These are phyloP conservation scores for Patellaria atrata DNA, from an alignment of 495 filamentous ascomycete genomes.

Conservation along the genomic window DNA sequence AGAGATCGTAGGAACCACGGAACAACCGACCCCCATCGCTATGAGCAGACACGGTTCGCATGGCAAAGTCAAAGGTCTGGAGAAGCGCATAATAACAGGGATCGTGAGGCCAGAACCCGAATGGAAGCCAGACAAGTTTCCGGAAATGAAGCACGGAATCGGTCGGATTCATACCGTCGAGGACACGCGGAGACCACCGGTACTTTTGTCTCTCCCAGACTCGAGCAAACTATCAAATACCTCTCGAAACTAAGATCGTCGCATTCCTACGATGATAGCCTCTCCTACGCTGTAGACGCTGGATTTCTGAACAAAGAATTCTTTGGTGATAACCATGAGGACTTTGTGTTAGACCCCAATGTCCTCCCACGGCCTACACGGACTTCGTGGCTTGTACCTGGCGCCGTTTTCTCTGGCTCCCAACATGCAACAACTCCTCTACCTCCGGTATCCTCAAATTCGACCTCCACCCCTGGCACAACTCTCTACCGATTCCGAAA, in stretches of 20 bases:
- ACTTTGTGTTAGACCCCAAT: conserved; percentile 47
- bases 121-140: too few species aligned
- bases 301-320: conserved; percentile 35
- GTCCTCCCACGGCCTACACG: conserved; percentile 39
- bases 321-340: conserved; percentile 37
- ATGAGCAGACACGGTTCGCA: conserved; percentile 11
- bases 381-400: conserved; percentile 52
- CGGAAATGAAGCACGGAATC: conserved; percentile 33
- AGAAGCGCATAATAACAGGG: conserved; percentile 8
- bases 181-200: conserved; percentile 32
- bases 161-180: conserved; percentile 37
- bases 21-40: too few species aligned
- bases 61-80: conserved; percentile 17
- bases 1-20: too few species aligned
- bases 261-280: conserved; percentile 40
- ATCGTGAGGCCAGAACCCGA: too few species aligned
- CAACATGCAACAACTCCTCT: conserved; percentile 44
- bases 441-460: too few species aligned
- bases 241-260: conserved; percentile 46
- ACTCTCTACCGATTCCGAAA: conserved; percentile 19
- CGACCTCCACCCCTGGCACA: conserved; percentile 15
- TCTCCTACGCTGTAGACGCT: conserved; percentile 35
- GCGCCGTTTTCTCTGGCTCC: conserved; percentile 47
- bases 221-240: conserved; percentile 53
- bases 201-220: conserved; percentile 22